These are phyloP conservation scores for Cyberlindnera petersonii DNA, from an alignment of 805 yeast species.

Conservation along the genomic window DNA sequence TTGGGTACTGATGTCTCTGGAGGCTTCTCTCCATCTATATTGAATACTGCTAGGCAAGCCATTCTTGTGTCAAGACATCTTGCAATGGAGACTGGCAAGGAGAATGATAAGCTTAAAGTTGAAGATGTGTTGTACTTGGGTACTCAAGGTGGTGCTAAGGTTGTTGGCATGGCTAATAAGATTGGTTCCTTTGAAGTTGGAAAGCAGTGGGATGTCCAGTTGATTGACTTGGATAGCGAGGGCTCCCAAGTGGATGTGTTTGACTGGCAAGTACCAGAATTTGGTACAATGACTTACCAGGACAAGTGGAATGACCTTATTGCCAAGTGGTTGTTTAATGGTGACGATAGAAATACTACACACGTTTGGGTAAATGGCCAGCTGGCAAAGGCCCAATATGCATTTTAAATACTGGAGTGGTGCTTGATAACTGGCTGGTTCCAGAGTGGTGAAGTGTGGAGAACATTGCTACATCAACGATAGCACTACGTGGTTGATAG, in stretches of 20 bases:
- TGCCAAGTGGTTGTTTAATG: conserved; percentile 88
- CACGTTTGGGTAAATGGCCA: conserved; percentile 83
- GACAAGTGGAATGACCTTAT: conserved; percentile 51
- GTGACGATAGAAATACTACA: conserved; percentile 86
- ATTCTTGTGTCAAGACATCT: conserved; percentile 66
- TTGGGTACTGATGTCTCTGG: conserved; percentile 81
- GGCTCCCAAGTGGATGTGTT: conserved; percentile 71
- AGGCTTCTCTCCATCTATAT: conserved; percentile 64
- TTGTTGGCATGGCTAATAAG: conserved; percentile 50
- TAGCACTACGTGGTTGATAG: not conserved
- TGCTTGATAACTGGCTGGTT: conserved; percentile 3
- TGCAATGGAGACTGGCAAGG: conserved; percentile 50
- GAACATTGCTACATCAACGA: conserved; percentile 1
- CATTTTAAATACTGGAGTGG: not conserved
- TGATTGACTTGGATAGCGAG: conserved; percentile 54
- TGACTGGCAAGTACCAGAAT: conserved; percentile 58
- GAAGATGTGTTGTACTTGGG: conserved; percentile 76
- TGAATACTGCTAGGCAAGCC: conserved; percentile 66
- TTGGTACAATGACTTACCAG: conserved; percentile 27
- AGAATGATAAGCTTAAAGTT: conserved; percentile 50
- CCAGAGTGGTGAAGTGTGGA: conserved; percentile 6
- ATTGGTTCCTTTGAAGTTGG: conserved; percentile 76
- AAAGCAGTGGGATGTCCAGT: conserved; percentile 79
- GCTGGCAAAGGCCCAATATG: conserved; percentile 30
- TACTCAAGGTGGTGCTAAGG: conserved; percentile 86